phyloP scores from a whole-genome alignment of 257 asterid species.

The Voacanga thouarsii region DNA sequence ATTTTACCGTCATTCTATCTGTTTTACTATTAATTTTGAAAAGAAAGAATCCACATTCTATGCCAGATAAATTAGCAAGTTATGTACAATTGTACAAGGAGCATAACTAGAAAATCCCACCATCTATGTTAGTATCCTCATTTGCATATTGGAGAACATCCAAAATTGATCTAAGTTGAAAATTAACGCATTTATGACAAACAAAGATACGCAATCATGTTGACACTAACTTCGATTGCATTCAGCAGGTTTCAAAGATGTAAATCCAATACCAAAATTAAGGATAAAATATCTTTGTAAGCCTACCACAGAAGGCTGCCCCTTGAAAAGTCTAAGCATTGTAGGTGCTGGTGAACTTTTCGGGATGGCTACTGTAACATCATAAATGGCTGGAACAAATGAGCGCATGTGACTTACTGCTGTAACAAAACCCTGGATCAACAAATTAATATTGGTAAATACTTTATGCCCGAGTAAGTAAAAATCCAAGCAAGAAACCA shows the following conservation, averaged over 20 bases:
- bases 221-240: neutral
- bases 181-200: neutral
- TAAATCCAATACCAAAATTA: neutral
- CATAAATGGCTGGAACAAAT: constrained; percentile 94
- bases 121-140: neutral
- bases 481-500: neutral
- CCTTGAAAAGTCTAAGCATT: constrained; percentile 84
- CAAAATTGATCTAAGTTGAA: neutral
- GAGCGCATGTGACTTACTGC: constrained; percentile 84
- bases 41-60: neutral
- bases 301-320: constrained; percentile 86
- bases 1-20: neutral
- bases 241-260: neutral
- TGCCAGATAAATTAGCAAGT: neutral
- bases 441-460: constrained; percentile 13
- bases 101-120: neutral
- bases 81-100: neutral
- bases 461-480: neutral
- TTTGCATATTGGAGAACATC: neutral
- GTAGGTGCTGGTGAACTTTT: constrained; percentile 81
- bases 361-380: constrained; percentile 82
- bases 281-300: constrained; percentile 11
- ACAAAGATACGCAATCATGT: neutral
- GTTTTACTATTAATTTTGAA: too few relatives aligned
- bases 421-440: constrained; percentile 86